Base-by-base conservation (phyloP, 2,329 filamentous ascomycete species). In the Epichloe sylvatica region DNA sequence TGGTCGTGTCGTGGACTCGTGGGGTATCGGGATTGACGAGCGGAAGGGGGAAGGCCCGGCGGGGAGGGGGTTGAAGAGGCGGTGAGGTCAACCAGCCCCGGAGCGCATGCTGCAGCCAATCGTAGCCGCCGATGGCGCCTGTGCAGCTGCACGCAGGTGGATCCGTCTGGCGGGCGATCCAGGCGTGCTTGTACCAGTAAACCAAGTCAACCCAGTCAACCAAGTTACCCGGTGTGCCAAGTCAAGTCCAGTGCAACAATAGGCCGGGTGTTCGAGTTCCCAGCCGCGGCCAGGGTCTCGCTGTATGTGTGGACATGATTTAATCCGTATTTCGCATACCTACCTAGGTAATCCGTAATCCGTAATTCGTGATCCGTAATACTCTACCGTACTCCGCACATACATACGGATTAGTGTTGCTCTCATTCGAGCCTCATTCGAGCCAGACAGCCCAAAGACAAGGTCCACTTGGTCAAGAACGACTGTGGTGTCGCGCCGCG, bases 51-150 rank as follows among this genome's bases (percentile, higher is more conserved):
- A 43, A 40, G 30, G 47, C 40, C 57, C 44, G 44, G 47, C 45
- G 47, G 53, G 49, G 56, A 49, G 59, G 59, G 56, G 55, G 52
- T 53, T 55, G 57, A 66, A 66, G 64, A 66, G 64, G 64, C 64
- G 64, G 64, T 66, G 64, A 66, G 65, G 60, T 55, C 52, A 52
- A 54, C 61, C 60, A 64, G 62, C 60, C 59, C 62, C 56, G 56
- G 58, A 43, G 60, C 60, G 59, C 59, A 55, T 60, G 47, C 51
- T 53, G 57, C 58, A 62, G 62, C 64, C 64, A 67, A 67, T 67
- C 52, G 57, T 55, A 52, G 55, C 40, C 43, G 59, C 54, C 60
- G 23, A 62, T 56, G 58, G 56, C 60, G 57, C 59, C 59, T 58
- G 54, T 54, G 59, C 57, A 59, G 54, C 58, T 62, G 59, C 60